These are phyloP conservation scores for Calonectria montana DNA, from an alignment of 2,329 filamentous ascomycete species.

Conservation along the genomic window DNA sequence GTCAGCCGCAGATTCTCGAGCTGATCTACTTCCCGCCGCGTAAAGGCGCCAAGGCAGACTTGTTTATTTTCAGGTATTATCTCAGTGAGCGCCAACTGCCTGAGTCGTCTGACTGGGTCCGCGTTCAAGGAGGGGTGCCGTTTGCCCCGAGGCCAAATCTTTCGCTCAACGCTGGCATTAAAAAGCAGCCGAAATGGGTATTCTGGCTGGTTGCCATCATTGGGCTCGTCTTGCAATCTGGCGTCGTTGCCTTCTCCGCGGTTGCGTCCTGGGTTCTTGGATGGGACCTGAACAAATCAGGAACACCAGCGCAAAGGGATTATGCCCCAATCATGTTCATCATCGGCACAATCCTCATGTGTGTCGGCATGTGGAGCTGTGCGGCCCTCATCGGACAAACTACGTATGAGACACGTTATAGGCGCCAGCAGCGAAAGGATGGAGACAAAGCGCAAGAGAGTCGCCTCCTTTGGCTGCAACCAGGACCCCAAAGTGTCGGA, in stretches of 20 bases:
- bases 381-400: neutral
- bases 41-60: neutral
- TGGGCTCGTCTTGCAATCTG: neutral
- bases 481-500: neutral
- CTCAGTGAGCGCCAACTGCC: neutral
- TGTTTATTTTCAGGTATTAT: neutral
- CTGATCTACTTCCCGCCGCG: neutral
- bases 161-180: neutral
- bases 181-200: neutral
- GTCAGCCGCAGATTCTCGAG: constrained; percentile 47
- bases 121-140: neutral
- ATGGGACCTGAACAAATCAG: neutral
- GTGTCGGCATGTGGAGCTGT: neutral
- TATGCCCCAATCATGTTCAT: neutral
- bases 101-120: neutral
- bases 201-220: neutral
- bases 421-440: neutral
- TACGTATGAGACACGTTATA: neutral
- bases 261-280: neutral
- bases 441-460: neutral
- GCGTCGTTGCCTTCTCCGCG: neutral
- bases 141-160: neutral
- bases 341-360: neutral
- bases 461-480: neutral
- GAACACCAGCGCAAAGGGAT: neutral